Evolutionary conservation across 2,329 filamentous ascomycete genomes (phyloP).

Genomic region (Beauveria caledonica): DNA sequence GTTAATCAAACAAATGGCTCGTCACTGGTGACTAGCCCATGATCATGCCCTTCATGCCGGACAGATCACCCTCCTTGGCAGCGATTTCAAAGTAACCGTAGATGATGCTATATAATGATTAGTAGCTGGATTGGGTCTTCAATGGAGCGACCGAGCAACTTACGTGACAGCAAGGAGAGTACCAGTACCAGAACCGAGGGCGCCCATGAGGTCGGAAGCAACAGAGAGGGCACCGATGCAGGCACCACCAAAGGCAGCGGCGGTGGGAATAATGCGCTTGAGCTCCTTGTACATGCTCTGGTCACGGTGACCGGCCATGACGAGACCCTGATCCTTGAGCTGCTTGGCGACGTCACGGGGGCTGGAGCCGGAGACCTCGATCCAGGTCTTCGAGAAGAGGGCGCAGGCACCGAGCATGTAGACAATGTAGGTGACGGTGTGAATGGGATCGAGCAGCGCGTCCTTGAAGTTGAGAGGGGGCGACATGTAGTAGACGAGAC

Average conservation of each 20-base stretch:
- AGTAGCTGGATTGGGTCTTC: slow-evolving; percentile 16
- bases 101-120: slow-evolving; percentile 66
- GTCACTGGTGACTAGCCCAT: slow-evolving; percentile 48
- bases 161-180: slow-evolving; percentile 97
- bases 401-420: slow-evolving; percentile 98
- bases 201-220: slow-evolving; percentile 88
- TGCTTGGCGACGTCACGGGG: slow-evolving; percentile 98
- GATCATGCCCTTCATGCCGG: slow-evolving; percentile 68
- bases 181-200: slow-evolving; percentile 93
- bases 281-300: slow-evolving; percentile 99
- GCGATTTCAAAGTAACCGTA: slow-evolving; percentile 99
- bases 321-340: slow-evolving; percentile 97
- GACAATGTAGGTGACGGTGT: slow-evolving; percentile 88
- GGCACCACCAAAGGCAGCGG: slow-evolving; percentile 94
- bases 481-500: slow-evolving; percentile 99
- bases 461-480: slow-evolving; percentile 97
- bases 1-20: slow-evolving; percentile 7
- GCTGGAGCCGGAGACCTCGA: slow-evolving; percentile 96
- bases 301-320: slow-evolving; percentile 99
- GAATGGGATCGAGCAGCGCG: slow-evolving; percentile 90
- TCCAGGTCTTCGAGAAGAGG: slow-evolving; percentile 99
- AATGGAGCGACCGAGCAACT: slow-evolving; percentile 35
- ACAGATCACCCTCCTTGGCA: slow-evolving; percentile 94
- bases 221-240: slow-evolving; percentile 98
- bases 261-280: slow-evolving; percentile 97